Percentiles rank a stretch among this genome's conserved stretches.
phyloP scores from a whole-genome alignment of 2,329 filamentous ascomycete genomes.

The Ascocoryne sarcoides region DNA sequence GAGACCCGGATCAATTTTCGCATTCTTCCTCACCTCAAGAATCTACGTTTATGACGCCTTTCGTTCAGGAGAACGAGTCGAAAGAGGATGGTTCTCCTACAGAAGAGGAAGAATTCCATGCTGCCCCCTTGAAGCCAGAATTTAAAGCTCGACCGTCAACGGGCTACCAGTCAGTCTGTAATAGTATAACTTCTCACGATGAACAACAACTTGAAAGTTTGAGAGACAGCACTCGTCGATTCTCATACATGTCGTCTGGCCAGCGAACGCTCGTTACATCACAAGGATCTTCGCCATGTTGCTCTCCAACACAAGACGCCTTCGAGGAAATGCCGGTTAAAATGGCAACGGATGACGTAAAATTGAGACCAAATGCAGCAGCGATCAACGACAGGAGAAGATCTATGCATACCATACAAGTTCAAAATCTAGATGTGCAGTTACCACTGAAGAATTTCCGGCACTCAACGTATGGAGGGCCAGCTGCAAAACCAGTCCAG shows the following conservation, averaged over 20 bases:
- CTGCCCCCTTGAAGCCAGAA: neutral
- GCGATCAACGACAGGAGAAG: constrained; percentile 24
- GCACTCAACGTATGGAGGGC: constrained; percentile 20
- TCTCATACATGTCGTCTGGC: constrained; percentile 52
- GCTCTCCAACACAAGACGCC: constrained; percentile 45
- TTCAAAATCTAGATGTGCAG: constrained; percentile 14
- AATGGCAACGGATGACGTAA: constrained; percentile 14
- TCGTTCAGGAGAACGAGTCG: constrained; percentile 14
- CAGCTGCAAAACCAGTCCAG: constrained; percentile 5
- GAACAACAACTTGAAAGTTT: constrained; percentile 49
- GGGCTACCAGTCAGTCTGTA: constrained; percentile 49
- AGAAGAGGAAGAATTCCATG: neutral
- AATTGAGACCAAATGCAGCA: constrained; percentile 20
- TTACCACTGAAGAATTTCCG: constrained; percentile 13
- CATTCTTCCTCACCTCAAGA: constrained; percentile 15
- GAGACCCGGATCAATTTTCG: constrained; percentile 17
- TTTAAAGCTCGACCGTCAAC: constrained; percentile 13
- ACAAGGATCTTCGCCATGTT: constrained; percentile 46
- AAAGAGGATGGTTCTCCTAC: constrained; percentile 11
- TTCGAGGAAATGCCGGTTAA: constrained; percentile 19
- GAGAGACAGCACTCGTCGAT: constrained; percentile 46
- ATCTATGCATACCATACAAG: constrained; percentile 23
- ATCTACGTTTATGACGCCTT: constrained; percentile 10
- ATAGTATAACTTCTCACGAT: constrained; percentile 49
- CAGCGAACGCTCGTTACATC: constrained; percentile 53